A percentile compares a stretch with the other conserved stretches of the same genome.
phyloP scores from a whole-genome alignment of 208 protist genomes.

The Trypanosoma cruzi region DNA sequence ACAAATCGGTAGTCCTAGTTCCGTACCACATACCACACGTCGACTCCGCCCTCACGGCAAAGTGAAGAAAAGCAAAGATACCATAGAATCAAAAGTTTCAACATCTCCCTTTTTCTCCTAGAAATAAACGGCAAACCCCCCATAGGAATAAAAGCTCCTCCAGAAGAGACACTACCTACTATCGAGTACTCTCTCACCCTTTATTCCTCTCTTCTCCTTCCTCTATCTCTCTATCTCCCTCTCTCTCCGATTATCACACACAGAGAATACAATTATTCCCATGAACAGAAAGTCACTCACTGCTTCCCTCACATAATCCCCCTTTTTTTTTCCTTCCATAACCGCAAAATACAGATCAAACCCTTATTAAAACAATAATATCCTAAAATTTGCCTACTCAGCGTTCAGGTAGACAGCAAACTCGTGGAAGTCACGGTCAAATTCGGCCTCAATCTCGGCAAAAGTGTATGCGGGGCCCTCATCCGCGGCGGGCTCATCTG shows the following conservation, averaged over 20 bases:
- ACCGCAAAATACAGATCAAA: not conserved
- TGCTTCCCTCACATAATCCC: constrained; percentile 2
- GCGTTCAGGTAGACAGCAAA: constrained; percentile 90
- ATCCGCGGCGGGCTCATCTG: constrained; percentile 88
- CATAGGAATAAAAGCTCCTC: not conserved
- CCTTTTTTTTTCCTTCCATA: not conserved
- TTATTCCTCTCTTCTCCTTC: not conserved
- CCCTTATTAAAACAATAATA: not conserved
- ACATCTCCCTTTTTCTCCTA: not conserved
- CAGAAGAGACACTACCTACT: not conserved
- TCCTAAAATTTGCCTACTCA: constrained; percentile 52
- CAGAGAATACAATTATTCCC: not conserved
- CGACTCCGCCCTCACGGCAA: not conserved
- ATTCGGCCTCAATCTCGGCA: constrained; percentile 90
- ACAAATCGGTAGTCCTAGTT: not conserved
- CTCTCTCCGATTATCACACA: not conserved
- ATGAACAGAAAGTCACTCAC: constrained; percentile 10
- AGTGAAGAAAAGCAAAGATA: not conserved
- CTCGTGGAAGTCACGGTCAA: constrained; percentile 92
- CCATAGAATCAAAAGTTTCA: not conserved
- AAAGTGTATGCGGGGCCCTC: constrained; percentile 90
- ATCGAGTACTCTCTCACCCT: not conserved
- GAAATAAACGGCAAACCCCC: not conserved
- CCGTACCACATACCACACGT: not conserved
- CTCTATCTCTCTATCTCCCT: not conserved